These are phyloP conservation scores for Oryza glumipatula DNA, from an alignment of 176 grass and related monocot genomes.

Conservation along the genomic window DNA sequence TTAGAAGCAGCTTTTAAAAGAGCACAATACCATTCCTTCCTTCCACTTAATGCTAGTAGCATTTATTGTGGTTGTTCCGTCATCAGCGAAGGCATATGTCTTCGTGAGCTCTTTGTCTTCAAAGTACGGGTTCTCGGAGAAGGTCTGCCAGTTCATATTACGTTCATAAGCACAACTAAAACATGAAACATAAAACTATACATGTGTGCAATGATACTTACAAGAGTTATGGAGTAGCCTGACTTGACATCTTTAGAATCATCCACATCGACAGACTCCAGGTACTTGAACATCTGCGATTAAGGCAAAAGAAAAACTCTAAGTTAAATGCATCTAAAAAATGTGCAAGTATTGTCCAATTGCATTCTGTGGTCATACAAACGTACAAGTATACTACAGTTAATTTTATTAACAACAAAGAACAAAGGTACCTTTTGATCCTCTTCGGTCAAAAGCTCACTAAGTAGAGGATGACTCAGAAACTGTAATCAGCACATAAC, in stretches of 20 bases:
- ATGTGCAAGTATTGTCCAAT: neutral
- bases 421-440: conserved; percentile 81
- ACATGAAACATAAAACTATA: conserved; percentile 14
- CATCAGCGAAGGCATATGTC: conserved; percentile 80
- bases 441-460: conserved; percentile 80
- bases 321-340: conserved; percentile 14
- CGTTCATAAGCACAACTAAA: conserved; percentile 33
- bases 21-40: conserved; percentile 78
- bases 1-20: conserved; percentile 2
- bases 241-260: conserved; percentile 86
- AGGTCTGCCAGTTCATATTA: conserved; percentile 63
- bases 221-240: conserved; percentile 87
- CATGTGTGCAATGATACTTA: conserved; percentile 47
- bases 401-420: neutral
- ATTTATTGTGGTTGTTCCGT: conserved; percentile 82
- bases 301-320: conserved; percentile 28
- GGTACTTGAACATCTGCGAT: conserved; percentile 83
- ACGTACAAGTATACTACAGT: conserved; percentile 9
- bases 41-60: conserved; percentile 91
- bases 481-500: conserved; percentile 58
- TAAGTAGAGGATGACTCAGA: conserved; percentile 90
- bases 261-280: conserved; percentile 84
- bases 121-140: conserved; percentile 86
- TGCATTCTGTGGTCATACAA: neutral
- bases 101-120: conserved; percentile 84